Percentiles rank a stretch among this genome's conserved stretches.
Evolutionary conservation across 805 yeast species (phyloP).

Genomic region (Suhomyces sp.): DNA sequence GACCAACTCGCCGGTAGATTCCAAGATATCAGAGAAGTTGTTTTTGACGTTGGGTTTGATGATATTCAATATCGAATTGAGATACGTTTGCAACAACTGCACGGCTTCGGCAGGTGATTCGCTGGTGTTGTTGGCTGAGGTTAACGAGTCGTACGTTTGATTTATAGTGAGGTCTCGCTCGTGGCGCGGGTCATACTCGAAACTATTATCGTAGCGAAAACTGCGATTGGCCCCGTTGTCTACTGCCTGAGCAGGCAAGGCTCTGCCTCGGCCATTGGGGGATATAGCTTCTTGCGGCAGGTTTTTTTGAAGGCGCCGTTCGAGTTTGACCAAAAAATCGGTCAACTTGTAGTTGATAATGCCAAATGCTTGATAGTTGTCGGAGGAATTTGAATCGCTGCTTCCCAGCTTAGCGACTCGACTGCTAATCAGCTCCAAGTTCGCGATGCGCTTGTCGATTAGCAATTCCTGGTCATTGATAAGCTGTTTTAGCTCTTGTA

Average conservation of each 20-base stretch:
- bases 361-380: background rate
- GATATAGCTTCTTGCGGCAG: background rate
- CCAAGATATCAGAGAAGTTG: constrained; percentile 14
- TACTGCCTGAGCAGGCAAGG: background rate
- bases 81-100: constrained; percentile 13
- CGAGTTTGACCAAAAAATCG: constrained; percentile 3
- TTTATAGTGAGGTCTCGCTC: constrained; percentile 11
- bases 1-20: constrained; percentile 11
- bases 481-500: constrained; percentile 11
- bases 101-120: constrained; percentile 13
- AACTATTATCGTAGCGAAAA: constrained; percentile 1
- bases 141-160: constrained; percentile 15
- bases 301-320: background rate
- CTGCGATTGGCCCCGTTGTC: background rate
- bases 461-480: constrained; percentile 9
- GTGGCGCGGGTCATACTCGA: constrained; percentile 1
- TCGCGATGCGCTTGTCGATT: constrained; percentile 7
- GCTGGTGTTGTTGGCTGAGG: constrained; percentile 8
- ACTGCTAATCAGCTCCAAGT: constrained; percentile 6
- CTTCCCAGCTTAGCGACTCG: background rate
- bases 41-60: constrained; percentile 8
- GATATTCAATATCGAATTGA: constrained; percentile 12
- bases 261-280: background rate
- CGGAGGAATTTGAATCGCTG: background rate
- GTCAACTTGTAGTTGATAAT: constrained; percentile 7